phyloP scores from a whole-genome alignment of 805 yeast species.

The Saccharomycopsis sp. region DNA sequence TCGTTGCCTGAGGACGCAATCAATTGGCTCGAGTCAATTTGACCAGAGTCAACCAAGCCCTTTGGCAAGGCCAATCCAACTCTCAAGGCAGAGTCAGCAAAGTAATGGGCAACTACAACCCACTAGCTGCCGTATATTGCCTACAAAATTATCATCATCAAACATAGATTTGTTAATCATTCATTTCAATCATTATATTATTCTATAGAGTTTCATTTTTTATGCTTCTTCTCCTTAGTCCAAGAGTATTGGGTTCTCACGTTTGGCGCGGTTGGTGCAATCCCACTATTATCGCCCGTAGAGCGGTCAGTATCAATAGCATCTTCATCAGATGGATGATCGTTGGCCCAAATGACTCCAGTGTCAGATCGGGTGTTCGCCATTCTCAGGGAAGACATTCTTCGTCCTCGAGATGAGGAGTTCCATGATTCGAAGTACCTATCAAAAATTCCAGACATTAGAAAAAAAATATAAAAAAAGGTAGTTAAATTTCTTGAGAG shows the following conservation, averaged over 20 bases:
- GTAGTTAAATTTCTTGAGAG: no score
- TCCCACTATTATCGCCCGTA: not conserved
- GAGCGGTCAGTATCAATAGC: not conserved
- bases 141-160: no score
- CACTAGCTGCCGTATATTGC: no score
- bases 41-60: no score
- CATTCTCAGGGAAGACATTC: conserved; percentile 14
- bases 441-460: conserved; percentile 20
- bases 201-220: not conserved
- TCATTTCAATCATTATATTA: no score
- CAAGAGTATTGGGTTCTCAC: conserved; percentile 17
- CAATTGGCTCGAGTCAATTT: no score
- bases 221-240: conserved; percentile 8
- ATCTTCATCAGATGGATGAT: not conserved
- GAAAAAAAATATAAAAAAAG: no score
- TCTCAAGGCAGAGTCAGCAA: no score
- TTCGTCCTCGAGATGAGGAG: conserved; percentile 7
- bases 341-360: conserved; percentile 3
- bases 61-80: no score
- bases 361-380: conserved; percentile 18
- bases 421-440: conserved; percentile 11
- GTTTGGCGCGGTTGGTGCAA: conserved; percentile 10
- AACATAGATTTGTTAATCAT: no score
- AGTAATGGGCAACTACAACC: no score
- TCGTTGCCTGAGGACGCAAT: no score